A percentile compares a stretch with the other conserved stretches of the same genome.
These are phyloP conservation scores for Suillus lakei DNA, from an alignment of 768 basidiomycete species.

Conservation along the genomic window DNA sequence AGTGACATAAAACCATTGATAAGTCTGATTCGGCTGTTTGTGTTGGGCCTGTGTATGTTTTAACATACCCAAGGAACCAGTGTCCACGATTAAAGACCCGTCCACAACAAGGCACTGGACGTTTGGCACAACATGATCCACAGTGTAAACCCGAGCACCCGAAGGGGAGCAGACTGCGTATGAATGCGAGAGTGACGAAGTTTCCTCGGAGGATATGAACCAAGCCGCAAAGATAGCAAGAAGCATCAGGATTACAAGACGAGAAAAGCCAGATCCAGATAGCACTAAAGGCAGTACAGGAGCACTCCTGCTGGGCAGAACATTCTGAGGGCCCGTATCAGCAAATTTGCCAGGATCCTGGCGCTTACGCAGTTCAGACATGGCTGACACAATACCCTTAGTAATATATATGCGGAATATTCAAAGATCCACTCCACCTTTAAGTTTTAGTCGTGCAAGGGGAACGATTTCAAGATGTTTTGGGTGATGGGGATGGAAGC, in stretches of 20 bases:
- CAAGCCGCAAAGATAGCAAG: conserved; percentile 17
- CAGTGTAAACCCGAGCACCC: conserved; percentile 62
- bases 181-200: conserved; percentile 24
- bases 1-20: conserved; percentile 12
- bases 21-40: conserved; percentile 5
- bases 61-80: conserved; percentile 58
- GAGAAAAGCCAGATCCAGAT: background rate
- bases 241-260: conserved; percentile 12
- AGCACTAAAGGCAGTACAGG: background rate
- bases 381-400: background rate
- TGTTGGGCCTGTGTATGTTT: background rate
- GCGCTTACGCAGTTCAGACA: conserved; percentile 20
- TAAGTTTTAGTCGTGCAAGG: background rate
- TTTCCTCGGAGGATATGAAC: conserved; percentile 8
- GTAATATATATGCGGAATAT: background rate
- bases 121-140: conserved; percentile 55
- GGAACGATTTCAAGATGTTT: background rate
- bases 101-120: conserved; percentile 70
- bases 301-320: background rate
- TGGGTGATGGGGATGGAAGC: background rate
- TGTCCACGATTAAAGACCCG: conserved; percentile 52
- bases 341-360: conserved; percentile 2
- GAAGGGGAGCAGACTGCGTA: conserved; percentile 70
- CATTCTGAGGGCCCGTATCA: background rate
- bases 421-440: background rate